Evolutionary conservation across 768 basidiomycete genomes (phyloP), one percentile per base, ranked within the genome.

Genomic region (Tylopilus cervinicoccineus): DNA sequence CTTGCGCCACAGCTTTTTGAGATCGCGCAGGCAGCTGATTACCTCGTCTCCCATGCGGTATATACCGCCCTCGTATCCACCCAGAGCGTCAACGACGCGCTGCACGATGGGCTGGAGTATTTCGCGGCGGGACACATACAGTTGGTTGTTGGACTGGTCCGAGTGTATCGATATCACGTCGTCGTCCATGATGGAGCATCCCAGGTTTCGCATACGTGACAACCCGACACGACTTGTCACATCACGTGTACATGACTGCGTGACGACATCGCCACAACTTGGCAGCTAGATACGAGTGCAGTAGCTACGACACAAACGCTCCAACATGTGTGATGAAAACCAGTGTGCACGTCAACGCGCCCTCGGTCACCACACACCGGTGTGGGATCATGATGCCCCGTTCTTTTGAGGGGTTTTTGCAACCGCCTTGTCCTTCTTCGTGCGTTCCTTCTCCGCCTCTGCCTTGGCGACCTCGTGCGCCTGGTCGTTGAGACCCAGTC

Each of bases 1-100:
- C 66, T 91, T 88, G 43, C 94, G 72, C 96, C 95, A 98, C 41
- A 95, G 78, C 57, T 84, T 89, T 72, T 98, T 98, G 51, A 99
- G 75, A 65, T 98, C 96, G 58, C 90, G 89, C 57, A 99, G 66
- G 67, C 93, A 95, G 2, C 87, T 87, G 50, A 73, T 72, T n/a
- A 77, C 82, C 52, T 89, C 82, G 71, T 93, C 90, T 36, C 90
- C 90, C 60, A 91, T 78, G 36, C 83, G 73, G 67, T 93, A 93
- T 5, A 61, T 66, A 19, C 74, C 77, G 6, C 65, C 76, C 67
- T 92, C 87, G 55, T 77, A 71, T 1, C 90, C 90, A 34, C 90
- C 90, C 0, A 93, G 73, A 2, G 90, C 90, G 57, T 85, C 83
- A 23, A 93, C 83, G 28, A 92, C 88, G 54, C 79, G 77, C 33